Conservation (phyloP, 169 alveolate species). For the Besnoitia besnoiti region DNA sequence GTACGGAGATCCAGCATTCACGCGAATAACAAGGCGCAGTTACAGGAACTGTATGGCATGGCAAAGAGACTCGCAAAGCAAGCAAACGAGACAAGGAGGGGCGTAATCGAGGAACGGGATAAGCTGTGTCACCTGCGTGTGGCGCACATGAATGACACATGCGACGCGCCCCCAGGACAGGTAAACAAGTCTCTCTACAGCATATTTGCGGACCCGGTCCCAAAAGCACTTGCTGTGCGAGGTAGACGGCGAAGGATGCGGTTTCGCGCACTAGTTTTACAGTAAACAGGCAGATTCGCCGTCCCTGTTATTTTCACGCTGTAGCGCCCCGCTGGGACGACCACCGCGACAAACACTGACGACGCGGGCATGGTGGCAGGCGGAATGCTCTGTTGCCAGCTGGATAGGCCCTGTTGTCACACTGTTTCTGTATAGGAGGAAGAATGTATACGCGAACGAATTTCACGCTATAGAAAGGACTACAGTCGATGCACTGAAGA, state of each 20-base stretch:
- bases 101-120: conserved; percentile 49
- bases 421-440: background rate
- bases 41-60: conserved; percentile 75
- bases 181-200: background rate
- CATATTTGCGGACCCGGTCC: too few species aligned
- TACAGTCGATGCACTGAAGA: conserved; percentile 22
- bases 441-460: conserved; percentile 33
- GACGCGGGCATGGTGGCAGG: too few species aligned
- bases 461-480: background rate
- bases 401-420: too few species aligned
- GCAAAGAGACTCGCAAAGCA: conserved; percentile 79
- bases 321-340: too few species aligned
- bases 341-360: too few species aligned
- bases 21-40: conserved; percentile 78
- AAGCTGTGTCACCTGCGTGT: background rate
- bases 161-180: background rate
- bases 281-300: too few species aligned
- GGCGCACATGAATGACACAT: background rate
- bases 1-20: conserved; percentile 83
- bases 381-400: too few species aligned
- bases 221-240: too few species aligned
- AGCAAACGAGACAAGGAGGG: conserved; percentile 80
- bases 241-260: too few species aligned
- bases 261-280: too few species aligned
- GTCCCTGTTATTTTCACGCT: too few species aligned